Conservation (phyloP, 1,284 basidiomycete genomes). For the Cryptococcus neoformans region DNA sequence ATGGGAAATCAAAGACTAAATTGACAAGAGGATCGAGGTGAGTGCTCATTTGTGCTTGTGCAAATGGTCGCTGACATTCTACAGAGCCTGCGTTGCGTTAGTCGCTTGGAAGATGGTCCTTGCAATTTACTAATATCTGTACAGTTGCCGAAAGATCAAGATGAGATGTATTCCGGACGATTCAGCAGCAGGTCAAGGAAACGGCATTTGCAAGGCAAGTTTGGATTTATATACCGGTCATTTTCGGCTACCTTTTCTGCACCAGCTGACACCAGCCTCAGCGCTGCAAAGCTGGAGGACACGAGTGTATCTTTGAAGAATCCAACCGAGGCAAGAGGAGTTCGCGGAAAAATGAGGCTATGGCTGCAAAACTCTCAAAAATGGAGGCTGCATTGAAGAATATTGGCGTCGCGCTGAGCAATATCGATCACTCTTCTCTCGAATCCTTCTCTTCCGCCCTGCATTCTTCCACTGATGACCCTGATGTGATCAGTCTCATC, state of each 20-base stretch:
- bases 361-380: constrained; percentile 81
- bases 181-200: constrained; percentile 63
- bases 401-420: constrained; percentile 57
- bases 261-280: constrained; percentile 33
- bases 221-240: not conserved
- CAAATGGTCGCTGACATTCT: not conserved
- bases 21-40: constrained; percentile 81
- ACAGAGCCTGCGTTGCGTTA: constrained; percentile 42
- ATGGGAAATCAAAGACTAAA: constrained; percentile 62
- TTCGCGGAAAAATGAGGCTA: constrained; percentile 77
- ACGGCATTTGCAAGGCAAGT: constrained; percentile 63
- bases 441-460: constrained; percentile 40
- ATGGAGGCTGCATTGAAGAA: constrained; percentile 86
- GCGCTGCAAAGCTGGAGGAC: constrained; percentile 63
- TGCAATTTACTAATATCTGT: not conserved
- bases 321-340: constrained; percentile 90
- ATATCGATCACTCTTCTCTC: constrained; percentile 63
- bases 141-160: constrained; percentile 81
- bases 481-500: constrained; percentile 74
- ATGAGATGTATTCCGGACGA: constrained; percentile 95
- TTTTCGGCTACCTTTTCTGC: not conserved
- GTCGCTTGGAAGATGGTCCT: constrained; percentile 2
- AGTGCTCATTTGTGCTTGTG: constrained; percentile 26
- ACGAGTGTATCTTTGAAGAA: constrained; percentile 93
- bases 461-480: constrained; percentile 32